Percentiles rank a stretch among this genome's conserved stretches.
phyloP scores from a whole-genome alignment of 2,329 filamentous ascomycete genomes.

The Aspergillus pseudoviridinutans region DNA sequence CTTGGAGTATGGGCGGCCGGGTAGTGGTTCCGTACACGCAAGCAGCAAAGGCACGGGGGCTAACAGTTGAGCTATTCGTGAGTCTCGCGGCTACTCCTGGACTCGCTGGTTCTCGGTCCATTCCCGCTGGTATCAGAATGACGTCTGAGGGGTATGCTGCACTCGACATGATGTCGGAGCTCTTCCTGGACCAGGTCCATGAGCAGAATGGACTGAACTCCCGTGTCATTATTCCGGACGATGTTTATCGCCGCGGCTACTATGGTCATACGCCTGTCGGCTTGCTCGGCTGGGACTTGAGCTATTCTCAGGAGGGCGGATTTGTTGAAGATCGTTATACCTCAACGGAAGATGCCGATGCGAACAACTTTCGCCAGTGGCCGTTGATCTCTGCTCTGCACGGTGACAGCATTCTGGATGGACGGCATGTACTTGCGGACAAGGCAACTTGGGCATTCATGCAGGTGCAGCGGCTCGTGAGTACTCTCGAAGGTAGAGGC shows the following conservation, averaged over 20 bases:
- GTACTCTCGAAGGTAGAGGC: neutral
- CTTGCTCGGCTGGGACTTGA: neutral
- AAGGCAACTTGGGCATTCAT: neutral
- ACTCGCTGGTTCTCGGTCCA: neutral
- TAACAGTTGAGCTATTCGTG: neutral
- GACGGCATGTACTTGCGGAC: neutral
- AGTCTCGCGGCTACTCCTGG: neutral
- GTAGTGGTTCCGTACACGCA: neutral
- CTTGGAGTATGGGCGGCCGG: neutral
- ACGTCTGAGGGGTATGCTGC: neutral
- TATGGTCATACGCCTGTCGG: neutral
- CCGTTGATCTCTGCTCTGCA: neutral
- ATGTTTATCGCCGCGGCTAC: neutral
- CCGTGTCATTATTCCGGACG: neutral
- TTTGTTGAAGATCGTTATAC: neutral
- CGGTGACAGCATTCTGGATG: neutral
- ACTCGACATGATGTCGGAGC: neutral
- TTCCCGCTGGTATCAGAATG: neutral
- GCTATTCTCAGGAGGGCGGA: neutral
- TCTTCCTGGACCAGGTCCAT: neutral
- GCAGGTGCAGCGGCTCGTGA: neutral
- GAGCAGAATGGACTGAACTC: neutral
- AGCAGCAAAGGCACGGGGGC: neutral
- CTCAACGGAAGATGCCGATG: neutral
- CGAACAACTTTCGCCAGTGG: neutral